Evolutionary conservation across 73 alveolate species (phyloP).

Genomic region (Stentor coeruleus): DNA sequence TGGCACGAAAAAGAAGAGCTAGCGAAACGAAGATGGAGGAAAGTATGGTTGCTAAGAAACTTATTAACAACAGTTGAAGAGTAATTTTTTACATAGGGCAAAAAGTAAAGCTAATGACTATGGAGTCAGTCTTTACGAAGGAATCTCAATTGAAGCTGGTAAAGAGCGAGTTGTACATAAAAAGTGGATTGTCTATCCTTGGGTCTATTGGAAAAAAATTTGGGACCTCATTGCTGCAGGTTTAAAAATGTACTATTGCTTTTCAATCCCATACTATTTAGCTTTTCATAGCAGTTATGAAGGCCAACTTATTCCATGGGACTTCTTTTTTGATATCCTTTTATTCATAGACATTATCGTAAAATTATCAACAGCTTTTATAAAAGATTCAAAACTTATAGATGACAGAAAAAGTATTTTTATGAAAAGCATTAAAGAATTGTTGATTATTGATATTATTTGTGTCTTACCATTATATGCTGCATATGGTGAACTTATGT

Average conservation of each 20-base stretch:
- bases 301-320: background rate
- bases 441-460: background rate
- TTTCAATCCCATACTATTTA: background rate
- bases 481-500: background rate
- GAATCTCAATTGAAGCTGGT: constrained; percentile 4
- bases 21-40: background rate
- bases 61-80: background rate
- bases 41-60: background rate
- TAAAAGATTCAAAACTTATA: background rate
- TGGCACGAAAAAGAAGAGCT: background rate
- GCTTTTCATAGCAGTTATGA: background rate
- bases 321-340: background rate
- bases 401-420: background rate
- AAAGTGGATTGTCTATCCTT: background rate
- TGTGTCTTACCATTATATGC: background rate
- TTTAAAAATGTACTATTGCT: background rate
- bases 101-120: background rate
- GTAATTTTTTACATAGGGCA: background rate
- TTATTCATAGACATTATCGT: background rate
- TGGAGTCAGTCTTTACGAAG: background rate
- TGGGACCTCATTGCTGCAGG: background rate
- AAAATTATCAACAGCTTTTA: background rate
- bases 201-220: background rate
- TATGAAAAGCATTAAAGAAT: background rate
- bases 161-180: background rate